Percentiles rank a stretch among this genome's conserved stretches.
phyloP scores from a whole-genome alignment of 2,329 filamentous ascomycete species.

The Cladosporium sp. region DNA sequence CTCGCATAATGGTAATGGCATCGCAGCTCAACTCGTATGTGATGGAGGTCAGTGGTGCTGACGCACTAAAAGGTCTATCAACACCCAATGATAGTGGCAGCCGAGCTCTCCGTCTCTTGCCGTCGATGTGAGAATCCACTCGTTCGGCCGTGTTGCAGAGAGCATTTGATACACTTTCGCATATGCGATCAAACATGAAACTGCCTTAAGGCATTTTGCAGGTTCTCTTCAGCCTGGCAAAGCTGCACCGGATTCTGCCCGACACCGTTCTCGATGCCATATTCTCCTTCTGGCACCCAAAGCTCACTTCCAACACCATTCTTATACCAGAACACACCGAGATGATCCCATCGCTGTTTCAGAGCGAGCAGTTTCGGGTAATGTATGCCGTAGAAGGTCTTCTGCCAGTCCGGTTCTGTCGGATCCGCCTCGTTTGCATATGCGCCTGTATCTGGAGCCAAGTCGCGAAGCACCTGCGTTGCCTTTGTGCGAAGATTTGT shows the following conservation, averaged over 20 bases:
- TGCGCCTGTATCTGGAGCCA: slow-evolving; percentile 38
- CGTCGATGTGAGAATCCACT: no score
- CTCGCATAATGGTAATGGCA: no score
- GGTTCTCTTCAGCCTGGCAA: neutral
- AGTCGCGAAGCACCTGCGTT: slow-evolving; percentile 28
- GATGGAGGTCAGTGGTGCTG: no score
- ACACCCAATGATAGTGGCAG: no score
- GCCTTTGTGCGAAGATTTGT: slow-evolving; percentile 8
- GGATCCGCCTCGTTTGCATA: slow-evolving; percentile 35
- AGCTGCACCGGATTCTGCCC: slow-evolving; percentile 15
- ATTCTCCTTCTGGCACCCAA: slow-evolving; percentile 23
- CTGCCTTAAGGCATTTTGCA: no score
- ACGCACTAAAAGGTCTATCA: no score
- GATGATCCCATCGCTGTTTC: slow-evolving; percentile 41
- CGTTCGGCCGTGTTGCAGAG: no score
- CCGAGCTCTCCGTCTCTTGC: no score
- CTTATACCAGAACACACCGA: slow-evolving; percentile 37
- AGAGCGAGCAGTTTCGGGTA: slow-evolving; percentile 35
- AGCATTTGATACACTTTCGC: no score
- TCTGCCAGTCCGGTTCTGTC: slow-evolving; percentile 38
- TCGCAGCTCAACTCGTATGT: no score
- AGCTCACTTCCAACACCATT: slow-evolving; percentile 38
- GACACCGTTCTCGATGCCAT: slow-evolving; percentile 17
- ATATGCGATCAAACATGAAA: no score
- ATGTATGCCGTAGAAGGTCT: slow-evolving; percentile 41